Percentiles rank a stretch among this genome's conserved stretches.
These are phyloP conservation scores for Yamadazyma sp. DNA, from an alignment of 1,139 yeast species.

Conservation along the genomic window DNA sequence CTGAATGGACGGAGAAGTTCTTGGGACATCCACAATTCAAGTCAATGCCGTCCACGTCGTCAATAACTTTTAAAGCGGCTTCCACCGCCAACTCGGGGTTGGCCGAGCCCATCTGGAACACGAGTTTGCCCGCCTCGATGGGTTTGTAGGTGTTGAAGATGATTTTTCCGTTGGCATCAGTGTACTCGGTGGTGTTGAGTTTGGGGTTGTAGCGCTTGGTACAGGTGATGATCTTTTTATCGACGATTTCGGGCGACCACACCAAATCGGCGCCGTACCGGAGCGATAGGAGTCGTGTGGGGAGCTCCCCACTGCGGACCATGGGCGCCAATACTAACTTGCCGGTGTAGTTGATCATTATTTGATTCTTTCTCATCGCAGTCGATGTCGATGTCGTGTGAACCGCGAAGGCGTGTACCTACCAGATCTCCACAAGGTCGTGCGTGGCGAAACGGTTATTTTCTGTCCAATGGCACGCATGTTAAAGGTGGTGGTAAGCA, in stretches of 20 bases:
- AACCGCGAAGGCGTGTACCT: too few relatives aligned
- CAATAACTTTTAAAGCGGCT: conserved; percentile 78
- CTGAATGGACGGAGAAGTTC: conserved; percentile 82
- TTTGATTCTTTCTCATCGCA: too few relatives aligned
- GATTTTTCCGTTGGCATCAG: conserved; percentile 36
- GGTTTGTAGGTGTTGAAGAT: conserved; percentile 74
- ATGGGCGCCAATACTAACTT: conserved; percentile 89
- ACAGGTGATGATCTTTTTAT: conserved; percentile 75
- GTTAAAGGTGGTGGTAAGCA: too few relatives aligned
- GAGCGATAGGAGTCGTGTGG: conserved; percentile 76
- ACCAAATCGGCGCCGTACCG: conserved; percentile 90
- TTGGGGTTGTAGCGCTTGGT: conserved; percentile 55
- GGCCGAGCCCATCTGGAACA: conserved; percentile 90
- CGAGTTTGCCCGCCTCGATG: conserved; percentile 60
- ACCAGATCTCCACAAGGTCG: too few relatives aligned
- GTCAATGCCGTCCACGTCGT: conserved; percentile 90
- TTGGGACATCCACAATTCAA: conserved; percentile 97
- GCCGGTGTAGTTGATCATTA: conserved; percentile 38
- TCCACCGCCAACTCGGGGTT: conserved; percentile 80
- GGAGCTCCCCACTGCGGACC: conserved; percentile 95
- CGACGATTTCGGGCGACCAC: conserved; percentile 95
- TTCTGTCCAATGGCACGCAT: too few relatives aligned
- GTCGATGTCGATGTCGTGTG: too few relatives aligned
- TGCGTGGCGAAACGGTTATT: too few relatives aligned
- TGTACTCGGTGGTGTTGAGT: conserved; percentile 61